Base-by-base conservation (phyloP, 2,329 filamentous ascomycete genomes). In the Elsinoe ampelina region DNA sequence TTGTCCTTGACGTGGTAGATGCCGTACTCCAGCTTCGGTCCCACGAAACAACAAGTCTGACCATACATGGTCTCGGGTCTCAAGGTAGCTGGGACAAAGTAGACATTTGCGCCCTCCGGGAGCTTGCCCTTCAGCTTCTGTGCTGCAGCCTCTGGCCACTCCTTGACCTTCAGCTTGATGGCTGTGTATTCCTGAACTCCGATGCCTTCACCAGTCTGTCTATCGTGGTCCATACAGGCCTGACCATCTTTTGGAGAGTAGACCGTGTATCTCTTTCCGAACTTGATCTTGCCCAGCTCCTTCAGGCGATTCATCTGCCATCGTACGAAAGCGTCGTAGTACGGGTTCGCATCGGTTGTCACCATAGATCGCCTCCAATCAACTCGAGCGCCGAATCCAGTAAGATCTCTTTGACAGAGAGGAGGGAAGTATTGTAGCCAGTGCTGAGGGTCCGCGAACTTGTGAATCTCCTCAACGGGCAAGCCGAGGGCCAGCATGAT, bases 41-140 rank as follows among this genome's bases (percentile, higher is more conserved):
- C 89, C 48, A 98, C 89, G 65, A 97, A 98, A 71, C 91, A 95
- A 74, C 89, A 95, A 3, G 85, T 95, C 73, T 97, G 93, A 39
- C 95, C 95, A 69, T 97, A 98, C 92, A 98, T 97, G 35, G 93
- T 98, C 77, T 98, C 93, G 2, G 93, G 89, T 60, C 93, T 81
- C 60, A 98, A 80, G 57, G 93, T 97, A 13, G 93, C 93, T 11
- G 93, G 87, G 11, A 97, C 83, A 66, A 97, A 86, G 75, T 86
- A 97, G 57, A 96, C 85, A 60, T 86, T 86, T 45, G 88, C 85
- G 61, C 81, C 83, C 35, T 84, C 79, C 5, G 92, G 87, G 3
- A 97, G 75, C 75, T 92, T 93, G 20, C 82, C 85, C 69, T 85
- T 80, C 58, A 97, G 73, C 55, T 81, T 75, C 63, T 86, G 81